Base-by-base conservation (phyloP, 176 grass and related monocot species). In the Alloteropsis semialata region DNA sequence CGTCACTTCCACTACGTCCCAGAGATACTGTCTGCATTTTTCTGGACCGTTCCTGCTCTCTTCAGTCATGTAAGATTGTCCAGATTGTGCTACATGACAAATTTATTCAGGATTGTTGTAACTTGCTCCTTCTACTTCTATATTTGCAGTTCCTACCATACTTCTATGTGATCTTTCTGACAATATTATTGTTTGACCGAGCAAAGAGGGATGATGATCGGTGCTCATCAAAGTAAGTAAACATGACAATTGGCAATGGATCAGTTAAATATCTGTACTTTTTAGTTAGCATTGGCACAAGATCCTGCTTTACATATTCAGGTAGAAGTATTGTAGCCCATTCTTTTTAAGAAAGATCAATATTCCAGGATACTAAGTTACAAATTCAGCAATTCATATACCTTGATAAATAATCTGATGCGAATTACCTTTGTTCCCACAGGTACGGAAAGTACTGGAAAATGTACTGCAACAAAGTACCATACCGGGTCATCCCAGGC, bases 381-480 rank as follows among this genome's bases (percentile, higher is more conserved):
- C 43, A 74, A 58, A 62, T 84, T 37, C 32, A 33, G 65, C 85
- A 69, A 2, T 74, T 21, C 8, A 12, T 77, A n/a, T 49, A 45
- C 50, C 5, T 50, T 74, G 17, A 81, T 68, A 24, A 29, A n/a
- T 51, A 58, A 43, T 30, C 59, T 89, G 71, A 83, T 59, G 54
- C 9, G 44, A 60, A 28, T 25, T 79, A 38, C 79, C 2, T 77
- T 11, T 46, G 9, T 76, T 24, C 13, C 77, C 29, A 44, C 85
- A 99, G 96, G 77, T 99, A 99, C 8, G 96, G 93, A 44, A 99
- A 99, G 69, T 99, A 89, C 83, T 99, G 93, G 96, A 99, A 96
- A 72, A 85, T 72, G 80, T 99, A 99, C 85, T 94, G 96, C 67
- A 86, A 87, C 82, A 99, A 81, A 87, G 96, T 96, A 33, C 89